These are phyloP conservation scores for Lathyrus tuberosus DNA, from an alignment of 306 rosid genomes.

Conservation along the genomic window DNA sequence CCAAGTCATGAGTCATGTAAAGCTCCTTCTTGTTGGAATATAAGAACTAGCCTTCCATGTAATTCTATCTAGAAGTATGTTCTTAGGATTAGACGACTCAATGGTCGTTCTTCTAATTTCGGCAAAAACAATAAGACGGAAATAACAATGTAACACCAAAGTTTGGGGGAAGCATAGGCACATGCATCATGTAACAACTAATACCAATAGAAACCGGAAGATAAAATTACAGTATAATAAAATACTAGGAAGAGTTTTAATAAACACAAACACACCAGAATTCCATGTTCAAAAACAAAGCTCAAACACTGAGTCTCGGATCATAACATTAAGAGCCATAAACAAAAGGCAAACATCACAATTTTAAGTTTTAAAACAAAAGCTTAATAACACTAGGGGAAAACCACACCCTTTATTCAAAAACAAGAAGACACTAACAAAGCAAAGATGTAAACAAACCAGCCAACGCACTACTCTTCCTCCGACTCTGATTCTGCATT, in stretches of 20 bases:
- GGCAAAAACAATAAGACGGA: no score
- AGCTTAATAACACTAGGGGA: conserved; percentile 13
- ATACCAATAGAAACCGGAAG: not conserved
- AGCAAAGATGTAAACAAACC: not conserved
- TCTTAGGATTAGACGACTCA: no score
- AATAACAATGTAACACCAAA: not conserved
- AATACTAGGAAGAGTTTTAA: not conserved
- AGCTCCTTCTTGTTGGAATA: not conserved
- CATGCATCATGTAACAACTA: no score
- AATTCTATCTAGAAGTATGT: no score
- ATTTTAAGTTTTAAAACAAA: not conserved
- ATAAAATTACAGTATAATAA: not conserved
- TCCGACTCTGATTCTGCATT: conserved; percentile 71
- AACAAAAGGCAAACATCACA: conserved; percentile 16
- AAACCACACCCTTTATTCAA: conserved; percentile 40
- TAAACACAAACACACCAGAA: conserved; percentile 21
- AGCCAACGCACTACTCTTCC: conserved; percentile 41
- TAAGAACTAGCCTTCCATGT: not conserved
- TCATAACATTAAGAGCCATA: not conserved
- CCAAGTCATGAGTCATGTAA: no score
- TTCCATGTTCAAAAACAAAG: not conserved
- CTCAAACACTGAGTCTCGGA: not conserved
- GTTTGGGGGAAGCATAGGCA: not conserved
- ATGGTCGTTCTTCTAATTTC: no score
- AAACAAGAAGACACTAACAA: conserved; percentile 12